Base-by-base conservation (phyloP, 768 basidiomycete genomes). In the Naganishia vishniacii region DNA sequence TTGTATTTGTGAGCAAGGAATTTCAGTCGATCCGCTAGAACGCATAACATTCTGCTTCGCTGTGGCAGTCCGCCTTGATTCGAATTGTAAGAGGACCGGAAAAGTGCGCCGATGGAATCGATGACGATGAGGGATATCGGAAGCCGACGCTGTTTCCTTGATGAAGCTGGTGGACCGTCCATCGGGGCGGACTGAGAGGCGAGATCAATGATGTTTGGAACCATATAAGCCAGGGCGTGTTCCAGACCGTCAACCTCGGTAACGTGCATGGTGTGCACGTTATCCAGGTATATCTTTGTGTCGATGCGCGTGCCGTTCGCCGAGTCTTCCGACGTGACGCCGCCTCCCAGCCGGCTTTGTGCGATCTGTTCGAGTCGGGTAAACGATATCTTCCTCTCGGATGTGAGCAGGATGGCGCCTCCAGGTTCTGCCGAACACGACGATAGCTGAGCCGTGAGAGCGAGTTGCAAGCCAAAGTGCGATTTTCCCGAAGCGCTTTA, bases 401-500 rank as follows among this genome's bases (percentile, higher is more conserved):
- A 76, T 11, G 73, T 73, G 56, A 72, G 65, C 64, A 72, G 66
- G 42, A 73, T 65, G 32, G 71, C 67, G 34, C 71, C 66, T 73
- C 79, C 29, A 87, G 75, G 23, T 80, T 77, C 46, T 75, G 72
- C 48, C 23, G 70, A 25, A 6, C 37, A 37, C 12, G 37, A 56
- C 6, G 88, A 84, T 0, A 89, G 80, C 73, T 97, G 93, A 0
- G 88, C 87, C 23, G 83, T 80, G 31, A 94, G 79, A 3, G 89
- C 84, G 20, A 91, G 82, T 68, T 93, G 91, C 15, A 99, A 80
- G 3, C 88, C 88, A 4, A 98, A 78, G 70, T 98, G 92, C 0
- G 91, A 91, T 79, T 99, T 99, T 41, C 95, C 95, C 28, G 94
- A 85, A 25, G 91, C 87, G 73, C 95, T 99, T n/a, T n/a, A n/a